Evolutionary conservation across 208 protist species (phyloP).

Genomic region (Porcisia deanei): DNA sequence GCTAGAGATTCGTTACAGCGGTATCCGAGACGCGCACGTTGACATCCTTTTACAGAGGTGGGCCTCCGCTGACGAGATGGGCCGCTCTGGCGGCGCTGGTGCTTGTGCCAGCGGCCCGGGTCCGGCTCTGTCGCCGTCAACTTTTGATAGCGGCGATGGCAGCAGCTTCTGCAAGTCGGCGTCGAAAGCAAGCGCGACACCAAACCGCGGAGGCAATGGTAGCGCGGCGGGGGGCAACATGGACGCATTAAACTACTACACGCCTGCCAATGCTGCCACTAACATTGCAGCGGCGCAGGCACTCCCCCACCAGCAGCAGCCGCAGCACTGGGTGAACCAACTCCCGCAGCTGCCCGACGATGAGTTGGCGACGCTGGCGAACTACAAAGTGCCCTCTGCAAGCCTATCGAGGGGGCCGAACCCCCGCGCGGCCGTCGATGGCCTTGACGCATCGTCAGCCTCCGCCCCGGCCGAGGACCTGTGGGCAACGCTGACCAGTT

Average conservation of each 20-base stretch:
- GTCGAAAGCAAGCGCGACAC: neutral
- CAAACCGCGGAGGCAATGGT: constrained; percentile 4
- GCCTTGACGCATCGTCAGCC: neutral
- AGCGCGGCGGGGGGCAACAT: constrained; percentile 4
- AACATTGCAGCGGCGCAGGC: neutral
- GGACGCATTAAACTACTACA: neutral
- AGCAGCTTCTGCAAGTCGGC: constrained; percentile 5
- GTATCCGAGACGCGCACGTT: constrained; percentile 72
- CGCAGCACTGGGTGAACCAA: constrained; percentile 30
- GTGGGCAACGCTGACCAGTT: constrained; percentile 46
- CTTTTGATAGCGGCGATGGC: constrained; percentile 22
- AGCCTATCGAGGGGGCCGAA: constrained; percentile 17
- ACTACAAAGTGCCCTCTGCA: constrained; percentile 48
- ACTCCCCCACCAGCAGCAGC: neutral
- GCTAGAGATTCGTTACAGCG: constrained; percentile 49
- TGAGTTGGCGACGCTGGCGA: constrained; percentile 49
- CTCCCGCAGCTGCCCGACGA: constrained; percentile 58
- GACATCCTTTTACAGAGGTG: constrained; percentile 67
- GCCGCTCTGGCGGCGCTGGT: constrained; percentile 1
- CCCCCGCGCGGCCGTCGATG: neutral
- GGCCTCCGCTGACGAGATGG: constrained; percentile 22
- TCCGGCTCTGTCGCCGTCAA: constrained; percentile 22
- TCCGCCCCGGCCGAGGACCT: constrained; percentile 23
- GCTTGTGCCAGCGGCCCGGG: neutral
- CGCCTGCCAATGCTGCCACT: neutral